Evolutionary conservation across 768 basidiomycete genomes (phyloP).

Genomic region (Amanita phalloides): DNA sequence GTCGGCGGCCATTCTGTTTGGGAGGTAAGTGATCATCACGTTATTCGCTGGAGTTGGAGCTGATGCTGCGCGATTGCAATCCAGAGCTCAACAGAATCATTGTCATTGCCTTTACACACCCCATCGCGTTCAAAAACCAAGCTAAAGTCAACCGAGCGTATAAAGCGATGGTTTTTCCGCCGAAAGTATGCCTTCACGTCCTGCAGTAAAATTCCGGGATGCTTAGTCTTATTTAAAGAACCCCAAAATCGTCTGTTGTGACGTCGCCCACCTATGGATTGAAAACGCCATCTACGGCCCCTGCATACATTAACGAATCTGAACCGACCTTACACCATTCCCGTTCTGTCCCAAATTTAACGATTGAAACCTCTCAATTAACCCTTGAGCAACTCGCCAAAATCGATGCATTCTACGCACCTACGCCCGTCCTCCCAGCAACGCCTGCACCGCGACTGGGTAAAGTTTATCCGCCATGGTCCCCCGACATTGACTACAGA

Average conservation of each 20-base stretch:
- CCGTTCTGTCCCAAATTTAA: neutral
- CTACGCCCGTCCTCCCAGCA: slow-evolving; percentile 1
- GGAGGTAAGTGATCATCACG: neutral
- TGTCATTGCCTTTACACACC: neutral
- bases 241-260: neutral
- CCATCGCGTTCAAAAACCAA: neutral
- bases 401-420: slow-evolving; percentile 3
- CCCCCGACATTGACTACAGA: slow-evolving; percentile 3
- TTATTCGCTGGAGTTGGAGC: neutral
- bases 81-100: neutral
- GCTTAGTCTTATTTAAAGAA: neutral
- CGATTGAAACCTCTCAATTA: neutral
- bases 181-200: neutral
- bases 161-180: slow-evolving; percentile 1
- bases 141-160: neutral
- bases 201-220: neutral
- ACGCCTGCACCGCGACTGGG: slow-evolving; percentile 1
- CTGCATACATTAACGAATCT: neutral
- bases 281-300: neutral
- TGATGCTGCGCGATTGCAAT: neutral
- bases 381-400: slow-evolving; percentile 6
- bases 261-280: neutral
- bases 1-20: neutral
- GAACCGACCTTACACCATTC: neutral
- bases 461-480: slow-evolving; percentile 3